Conservation (phyloP, 2,329 filamentous ascomycete genomes). For the Colletotrichum nymphaeae region DNA sequence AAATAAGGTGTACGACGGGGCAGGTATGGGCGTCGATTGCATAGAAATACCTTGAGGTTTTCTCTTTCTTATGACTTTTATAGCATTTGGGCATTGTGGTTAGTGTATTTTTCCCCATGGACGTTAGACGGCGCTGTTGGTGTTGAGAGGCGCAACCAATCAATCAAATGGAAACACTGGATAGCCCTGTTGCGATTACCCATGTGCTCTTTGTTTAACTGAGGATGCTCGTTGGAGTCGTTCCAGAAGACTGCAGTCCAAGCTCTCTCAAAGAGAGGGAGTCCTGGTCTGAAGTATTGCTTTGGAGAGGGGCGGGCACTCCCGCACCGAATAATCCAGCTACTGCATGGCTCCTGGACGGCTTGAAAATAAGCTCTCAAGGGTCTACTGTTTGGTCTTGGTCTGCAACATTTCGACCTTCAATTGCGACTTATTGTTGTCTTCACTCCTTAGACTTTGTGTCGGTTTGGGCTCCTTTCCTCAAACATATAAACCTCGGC, state of each 20-base stretch:
- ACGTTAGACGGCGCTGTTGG: constrained; percentile 10
- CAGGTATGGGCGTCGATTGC: constrained; percentile 27
- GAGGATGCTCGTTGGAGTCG: too few species aligned
- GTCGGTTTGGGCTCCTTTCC: too few species aligned
- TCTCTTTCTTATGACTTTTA: constrained; percentile 33
- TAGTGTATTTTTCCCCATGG: constrained; percentile 36
- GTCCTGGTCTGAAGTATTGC: constrained; percentile 7
- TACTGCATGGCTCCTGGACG: constrained; percentile 15
- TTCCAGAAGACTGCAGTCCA: neutral
- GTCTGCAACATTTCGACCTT: neutral
- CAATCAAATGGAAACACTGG: constrained; percentile 4
- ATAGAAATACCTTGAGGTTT: constrained; percentile 27
- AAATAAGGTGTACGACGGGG: constrained; percentile 33
- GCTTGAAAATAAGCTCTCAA: neutral
- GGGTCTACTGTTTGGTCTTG: neutral
- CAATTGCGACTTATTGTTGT: neutral
- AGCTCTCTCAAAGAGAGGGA: neutral
- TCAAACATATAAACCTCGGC: neutral
- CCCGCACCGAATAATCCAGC: constrained; percentile 10
- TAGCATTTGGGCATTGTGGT: constrained; percentile 38
- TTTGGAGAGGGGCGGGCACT: constrained; percentile 9
- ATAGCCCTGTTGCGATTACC: neutral
- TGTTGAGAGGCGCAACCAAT: constrained; percentile 22
- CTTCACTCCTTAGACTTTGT: neutral
- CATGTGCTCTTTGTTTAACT: neutral